Evolutionary conservation across 2,329 filamentous ascomycete genomes (phyloP).

Genomic region (Trichocomaceae sp.): DNA sequence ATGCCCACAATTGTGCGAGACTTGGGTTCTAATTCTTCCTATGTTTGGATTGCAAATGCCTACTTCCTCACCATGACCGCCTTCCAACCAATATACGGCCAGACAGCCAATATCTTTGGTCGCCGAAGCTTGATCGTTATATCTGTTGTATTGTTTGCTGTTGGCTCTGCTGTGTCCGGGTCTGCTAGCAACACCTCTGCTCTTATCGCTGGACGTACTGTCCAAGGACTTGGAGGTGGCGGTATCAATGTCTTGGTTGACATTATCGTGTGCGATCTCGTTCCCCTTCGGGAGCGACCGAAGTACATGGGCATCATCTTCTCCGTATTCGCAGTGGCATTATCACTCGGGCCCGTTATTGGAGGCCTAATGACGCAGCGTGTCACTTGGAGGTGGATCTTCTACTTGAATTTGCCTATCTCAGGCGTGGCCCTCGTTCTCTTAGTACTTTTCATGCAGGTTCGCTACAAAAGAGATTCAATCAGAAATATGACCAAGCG

Average conservation of each 20-base stretch:
- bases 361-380: slow-evolving; percentile 22
- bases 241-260: slow-evolving; percentile 39
- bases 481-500: no score
- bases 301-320: slow-evolving; percentile 23
- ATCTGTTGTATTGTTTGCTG: slow-evolving; percentile 41
- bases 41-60: background rate
- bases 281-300: slow-evolving; percentile 32
- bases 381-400: slow-evolving; percentile 26
- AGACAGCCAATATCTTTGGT: slow-evolving; percentile 48
- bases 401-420: slow-evolving; percentile 27
- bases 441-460: no score
- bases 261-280: slow-evolving; percentile 42
- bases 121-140: slow-evolving; percentile 38
- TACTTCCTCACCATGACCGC: background rate
- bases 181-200: slow-evolving; percentile 40
- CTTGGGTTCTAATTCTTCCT: background rate
- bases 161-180: slow-evolving; percentile 46
- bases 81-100: slow-evolving; percentile 24
- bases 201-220: slow-evolving; percentile 49
- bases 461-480: no score
- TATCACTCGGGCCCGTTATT: slow-evolving; percentile 42
- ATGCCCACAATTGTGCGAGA: background rate
- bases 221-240: slow-evolving; percentile 49
- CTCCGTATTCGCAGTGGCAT: slow-evolving; percentile 28
- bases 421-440: slow-evolving; percentile 17